A percentile compares a stretch with the other conserved stretches of the same genome.
These are phyloP conservation scores for Aspergillus sp. DNA, from an alignment of 2,329 filamentous ascomycete species.

Conservation along the genomic window DNA sequence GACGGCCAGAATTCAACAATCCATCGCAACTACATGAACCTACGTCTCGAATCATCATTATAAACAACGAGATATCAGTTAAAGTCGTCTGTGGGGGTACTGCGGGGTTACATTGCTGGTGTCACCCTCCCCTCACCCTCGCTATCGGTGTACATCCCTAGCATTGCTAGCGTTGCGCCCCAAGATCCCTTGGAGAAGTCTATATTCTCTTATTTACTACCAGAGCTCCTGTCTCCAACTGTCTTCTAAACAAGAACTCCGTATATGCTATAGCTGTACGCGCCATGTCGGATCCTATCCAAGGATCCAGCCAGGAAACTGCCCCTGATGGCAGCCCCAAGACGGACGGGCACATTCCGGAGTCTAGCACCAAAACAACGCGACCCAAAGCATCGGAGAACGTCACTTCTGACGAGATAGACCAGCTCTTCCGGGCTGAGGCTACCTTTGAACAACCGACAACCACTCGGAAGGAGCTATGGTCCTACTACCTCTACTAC, in stretches of 20 bases:
- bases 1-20: neutral
- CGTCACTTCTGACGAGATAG: slow-evolving; percentile 11
- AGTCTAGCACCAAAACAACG: neutral
- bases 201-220: neutral
- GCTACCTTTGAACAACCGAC: slow-evolving; percentile 38
- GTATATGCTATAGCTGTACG: neutral
- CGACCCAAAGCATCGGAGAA: neutral
- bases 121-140: neutral
- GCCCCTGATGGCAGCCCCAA: neutral
- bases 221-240: neutral
- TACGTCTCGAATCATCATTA: too few relatives aligned
- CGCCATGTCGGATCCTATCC: neutral
- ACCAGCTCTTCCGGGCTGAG: slow-evolving; percentile 36
- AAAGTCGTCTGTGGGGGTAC: too few relatives aligned
- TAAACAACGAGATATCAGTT: too few relatives aligned
- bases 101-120: neutral
- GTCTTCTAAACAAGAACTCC: neutral
- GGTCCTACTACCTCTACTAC: slow-evolving; percentile 46
- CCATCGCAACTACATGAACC: too few relatives aligned
- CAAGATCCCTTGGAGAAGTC: neutral
- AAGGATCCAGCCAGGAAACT: neutral
- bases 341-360: neutral
- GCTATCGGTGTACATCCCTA: neutral
- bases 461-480: slow-evolving; percentile 40
- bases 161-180: neutral